Conservation (phyloP, 805 yeast species). For the Pichia deserticola region DNA sequence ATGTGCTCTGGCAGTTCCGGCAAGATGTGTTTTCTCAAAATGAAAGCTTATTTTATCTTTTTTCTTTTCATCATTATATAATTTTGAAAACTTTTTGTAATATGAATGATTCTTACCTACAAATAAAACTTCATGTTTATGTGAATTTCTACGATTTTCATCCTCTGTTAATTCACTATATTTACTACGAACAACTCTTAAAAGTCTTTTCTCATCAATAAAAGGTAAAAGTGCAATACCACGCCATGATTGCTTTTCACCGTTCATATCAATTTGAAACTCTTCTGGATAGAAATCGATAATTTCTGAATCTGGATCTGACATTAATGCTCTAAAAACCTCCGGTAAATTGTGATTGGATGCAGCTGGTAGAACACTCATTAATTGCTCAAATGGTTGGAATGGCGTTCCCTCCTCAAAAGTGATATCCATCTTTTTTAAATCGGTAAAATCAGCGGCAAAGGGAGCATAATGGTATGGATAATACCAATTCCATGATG, state of each 20-base stretch:
- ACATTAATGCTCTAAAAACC: conserved; percentile 76
- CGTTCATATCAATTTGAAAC: conserved; percentile 90
- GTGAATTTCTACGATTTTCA: conserved; percentile 64
- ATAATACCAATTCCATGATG: conserved; percentile 97
- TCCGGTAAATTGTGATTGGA: conserved; percentile 82
- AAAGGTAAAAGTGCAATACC: conserved; percentile 88
- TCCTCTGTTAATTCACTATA: conserved; percentile 57
- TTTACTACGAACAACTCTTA: conserved; percentile 56
- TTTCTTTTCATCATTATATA: conserved; percentile 40
- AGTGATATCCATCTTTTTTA: conserved; percentile 43
- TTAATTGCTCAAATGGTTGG: conserved; percentile 84
- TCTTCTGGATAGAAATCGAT: conserved; percentile 87
- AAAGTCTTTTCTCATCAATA: conserved; percentile 72
- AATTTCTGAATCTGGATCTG: conserved; percentile 68
- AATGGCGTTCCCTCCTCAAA: conserved; percentile 73
- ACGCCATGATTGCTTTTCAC: conserved; percentile 92
- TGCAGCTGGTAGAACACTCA: conserved; percentile 94
- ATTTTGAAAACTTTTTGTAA: conserved; percentile 31
- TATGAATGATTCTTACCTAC: conserved; percentile 57
- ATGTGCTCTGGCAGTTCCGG: conserved; percentile 45
- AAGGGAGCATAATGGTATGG: conserved; percentile 98
- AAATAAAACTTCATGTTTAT: conserved; percentile 61
- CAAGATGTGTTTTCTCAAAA: conserved; percentile 45
- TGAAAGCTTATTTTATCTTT: conserved; percentile 35
- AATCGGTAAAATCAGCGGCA: conserved; percentile 70